phyloP scores from a whole-genome alignment of 208 protist genomes.

The Crithidia sp. region DNA sequence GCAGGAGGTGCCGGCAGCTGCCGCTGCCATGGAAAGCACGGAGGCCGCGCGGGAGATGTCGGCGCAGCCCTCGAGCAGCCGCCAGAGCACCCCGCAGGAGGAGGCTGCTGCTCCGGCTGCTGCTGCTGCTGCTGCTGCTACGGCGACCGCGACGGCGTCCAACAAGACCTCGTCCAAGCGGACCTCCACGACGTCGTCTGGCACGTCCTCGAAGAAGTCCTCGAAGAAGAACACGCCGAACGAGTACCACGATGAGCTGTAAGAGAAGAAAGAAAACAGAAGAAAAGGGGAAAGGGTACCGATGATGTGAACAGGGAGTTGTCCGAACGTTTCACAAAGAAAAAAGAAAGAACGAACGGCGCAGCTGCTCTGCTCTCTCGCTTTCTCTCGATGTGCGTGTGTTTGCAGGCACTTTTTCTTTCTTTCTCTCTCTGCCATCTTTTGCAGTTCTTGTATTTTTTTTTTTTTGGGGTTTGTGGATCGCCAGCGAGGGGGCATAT shows the following conservation, averaged over 20 bases:
- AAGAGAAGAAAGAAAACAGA: not conserved
- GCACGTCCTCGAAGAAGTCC: not conserved
- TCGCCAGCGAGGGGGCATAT: no score
- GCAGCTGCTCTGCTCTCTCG: no score
- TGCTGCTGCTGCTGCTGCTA: not conserved
- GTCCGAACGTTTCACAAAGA: no score
- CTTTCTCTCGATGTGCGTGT: no score
- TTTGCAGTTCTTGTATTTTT: no score
- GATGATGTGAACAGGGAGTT: not conserved
- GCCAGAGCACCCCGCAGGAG: not conserved
- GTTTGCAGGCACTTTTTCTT: no score
- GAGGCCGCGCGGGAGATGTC: conserved; percentile 6
- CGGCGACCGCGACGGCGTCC: not conserved
- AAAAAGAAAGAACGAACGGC: no score
- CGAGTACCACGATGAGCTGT: conserved; percentile 5
- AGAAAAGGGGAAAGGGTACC: not conserved
- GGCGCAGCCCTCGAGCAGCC: not conserved
- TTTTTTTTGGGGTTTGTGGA: no score
- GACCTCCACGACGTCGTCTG: not conserved
- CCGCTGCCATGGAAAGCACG: not conserved
- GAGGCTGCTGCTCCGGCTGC: not conserved
- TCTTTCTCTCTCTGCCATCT: no score
- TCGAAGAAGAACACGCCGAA: not conserved
- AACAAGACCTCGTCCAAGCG: not conserved
- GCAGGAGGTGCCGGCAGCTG: conserved; percentile 6